phyloP scores from a whole-genome alignment of 345 rosid species.

The Brassica rapa region DNA sequence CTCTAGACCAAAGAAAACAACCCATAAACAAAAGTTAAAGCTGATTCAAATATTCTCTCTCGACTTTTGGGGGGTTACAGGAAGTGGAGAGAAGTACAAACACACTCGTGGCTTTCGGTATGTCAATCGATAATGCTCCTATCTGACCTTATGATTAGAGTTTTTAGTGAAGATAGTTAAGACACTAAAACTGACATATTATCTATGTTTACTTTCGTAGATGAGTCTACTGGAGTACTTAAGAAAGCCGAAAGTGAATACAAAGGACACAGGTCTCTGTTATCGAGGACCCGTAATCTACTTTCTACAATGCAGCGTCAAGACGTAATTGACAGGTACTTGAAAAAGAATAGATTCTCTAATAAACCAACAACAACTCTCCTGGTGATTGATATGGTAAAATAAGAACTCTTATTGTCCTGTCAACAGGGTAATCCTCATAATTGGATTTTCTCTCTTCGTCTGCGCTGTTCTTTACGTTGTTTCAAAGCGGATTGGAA shows the following conservation, averaged over 20 bases:
- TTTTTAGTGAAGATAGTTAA: slow-evolving; percentile 15
- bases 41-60: not conserved
- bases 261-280: slow-evolving; percentile 83
- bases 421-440: slow-evolving; percentile 57
- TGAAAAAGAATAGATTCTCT: not conserved
- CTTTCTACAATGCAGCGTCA: slow-evolving; percentile 93
- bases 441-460: slow-evolving; percentile 65
- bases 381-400: not conserved
- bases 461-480: slow-evolving; percentile 82
- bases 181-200: not conserved
- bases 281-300: slow-evolving; percentile 77
- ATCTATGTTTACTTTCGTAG: slow-evolving; percentile 40
- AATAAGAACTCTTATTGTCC: not conserved
- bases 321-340: slow-evolving; percentile 83
- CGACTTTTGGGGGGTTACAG: slow-evolving; percentile 47
- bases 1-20: not conserved
- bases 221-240: slow-evolving; percentile 80
- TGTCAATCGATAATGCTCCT: slow-evolving; percentile 39
- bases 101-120: slow-evolving; percentile 80
- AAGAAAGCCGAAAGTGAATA: slow-evolving; percentile 91
- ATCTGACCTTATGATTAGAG: not conserved
- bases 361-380: not conserved
- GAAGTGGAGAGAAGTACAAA: slow-evolving; percentile 92
- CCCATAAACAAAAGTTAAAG: not conserved
- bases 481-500: slow-evolving; percentile 78